Evolutionary conservation across 306 rosid genomes (phyloP).

Genomic region (Canavalia ensiformis): DNA sequence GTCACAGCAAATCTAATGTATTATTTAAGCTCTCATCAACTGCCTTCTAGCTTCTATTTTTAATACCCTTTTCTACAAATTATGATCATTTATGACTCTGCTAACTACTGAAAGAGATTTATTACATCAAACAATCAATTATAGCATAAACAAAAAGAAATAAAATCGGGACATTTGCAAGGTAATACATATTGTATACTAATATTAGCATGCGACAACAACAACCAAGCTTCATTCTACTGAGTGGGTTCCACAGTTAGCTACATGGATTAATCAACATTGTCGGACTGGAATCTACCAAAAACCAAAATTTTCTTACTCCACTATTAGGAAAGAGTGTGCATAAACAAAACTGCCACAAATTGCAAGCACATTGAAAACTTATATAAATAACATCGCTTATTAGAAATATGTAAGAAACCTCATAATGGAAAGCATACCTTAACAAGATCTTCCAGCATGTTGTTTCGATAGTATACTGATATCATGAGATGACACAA

Average conservation of each 20-base stretch:
- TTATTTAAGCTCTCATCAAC: background rate
- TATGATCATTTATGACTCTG: conserved; percentile 18
- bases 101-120: conserved; percentile 32
- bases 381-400: background rate
- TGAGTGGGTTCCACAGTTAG: background rate
- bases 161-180: conserved; percentile 22
- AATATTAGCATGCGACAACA: conserved; percentile 10
- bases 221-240: conserved; percentile 6
- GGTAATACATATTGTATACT: conserved; percentile 31
- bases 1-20: background rate
- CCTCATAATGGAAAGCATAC: conserved; percentile 53
- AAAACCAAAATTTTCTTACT: conserved; percentile 21
- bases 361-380: conserved; percentile 9
- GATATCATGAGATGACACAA: conserved; percentile 84
- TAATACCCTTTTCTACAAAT: conserved; percentile 29
- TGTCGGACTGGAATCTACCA: background rate
- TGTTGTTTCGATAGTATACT: conserved; percentile 80
- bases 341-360: background rate
- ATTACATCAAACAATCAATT: conserved; percentile 32
- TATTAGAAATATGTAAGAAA: conserved; percentile 23
- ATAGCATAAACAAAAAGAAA: conserved; percentile 3
- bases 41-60: conserved; percentile 16
- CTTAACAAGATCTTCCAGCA: conserved; percentile 70
- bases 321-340: conserved; percentile 8
- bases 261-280: conserved; percentile 10